Percentiles rank a stretch among this genome's conserved stretches.
These are phyloP conservation scores for Diutina ranongensis DNA, from an alignment of 1,139 yeast genomes.

Conservation along the genomic window DNA sequence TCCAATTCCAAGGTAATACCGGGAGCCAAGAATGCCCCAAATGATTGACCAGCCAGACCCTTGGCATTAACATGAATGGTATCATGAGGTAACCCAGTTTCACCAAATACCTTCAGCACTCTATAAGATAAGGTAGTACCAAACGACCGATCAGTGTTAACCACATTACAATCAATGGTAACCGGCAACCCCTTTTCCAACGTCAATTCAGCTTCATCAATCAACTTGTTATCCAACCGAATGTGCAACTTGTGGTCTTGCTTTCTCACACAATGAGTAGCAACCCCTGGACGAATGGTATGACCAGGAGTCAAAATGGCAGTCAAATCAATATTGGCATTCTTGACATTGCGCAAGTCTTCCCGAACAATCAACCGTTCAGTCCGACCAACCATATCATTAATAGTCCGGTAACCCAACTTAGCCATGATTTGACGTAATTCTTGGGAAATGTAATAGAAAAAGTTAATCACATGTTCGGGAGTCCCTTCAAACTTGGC, in stretches of 20 bases:
- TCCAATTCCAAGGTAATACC: slow-evolving; percentile 92
- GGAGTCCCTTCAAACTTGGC: slow-evolving; percentile 93
- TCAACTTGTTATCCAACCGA: slow-evolving; percentile 87
- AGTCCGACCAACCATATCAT: slow-evolving; percentile 97
- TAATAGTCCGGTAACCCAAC: slow-evolving; percentile 88
- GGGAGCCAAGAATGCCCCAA: slow-evolving; percentile 94
- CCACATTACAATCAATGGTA: slow-evolving; percentile 82
- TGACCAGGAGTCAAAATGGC: slow-evolving; percentile 97
- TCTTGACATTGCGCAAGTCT: slow-evolving; percentile 78
- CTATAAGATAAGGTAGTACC: slow-evolving; percentile 93
- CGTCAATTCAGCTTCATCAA: slow-evolving; percentile 91
- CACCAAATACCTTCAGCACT: slow-evolving; percentile 88
- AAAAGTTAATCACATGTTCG: slow-evolving; percentile 95
- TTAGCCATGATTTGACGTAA: slow-evolving; percentile 87
- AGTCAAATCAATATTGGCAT: slow-evolving; percentile 80
- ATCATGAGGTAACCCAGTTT: slow-evolving; percentile 87
- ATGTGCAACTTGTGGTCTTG: slow-evolving; percentile 92
- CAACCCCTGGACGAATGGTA: slow-evolving; percentile 94
- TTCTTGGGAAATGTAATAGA: slow-evolving; percentile 89
- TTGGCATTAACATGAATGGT: slow-evolving; percentile 84
- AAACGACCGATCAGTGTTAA: slow-evolving; percentile 91
- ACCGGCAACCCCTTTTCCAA: slow-evolving; percentile 92
- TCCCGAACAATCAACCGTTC: slow-evolving; percentile 82
- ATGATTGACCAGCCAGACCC: slow-evolving; percentile 97
- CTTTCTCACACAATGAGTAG: slow-evolving; percentile 84